Percentiles rank a stretch among this genome's conserved stretches.
These are phyloP conservation scores for Malus hybrid DNA, from an alignment of 331 rosid genomes.

Conservation along the genomic window DNA sequence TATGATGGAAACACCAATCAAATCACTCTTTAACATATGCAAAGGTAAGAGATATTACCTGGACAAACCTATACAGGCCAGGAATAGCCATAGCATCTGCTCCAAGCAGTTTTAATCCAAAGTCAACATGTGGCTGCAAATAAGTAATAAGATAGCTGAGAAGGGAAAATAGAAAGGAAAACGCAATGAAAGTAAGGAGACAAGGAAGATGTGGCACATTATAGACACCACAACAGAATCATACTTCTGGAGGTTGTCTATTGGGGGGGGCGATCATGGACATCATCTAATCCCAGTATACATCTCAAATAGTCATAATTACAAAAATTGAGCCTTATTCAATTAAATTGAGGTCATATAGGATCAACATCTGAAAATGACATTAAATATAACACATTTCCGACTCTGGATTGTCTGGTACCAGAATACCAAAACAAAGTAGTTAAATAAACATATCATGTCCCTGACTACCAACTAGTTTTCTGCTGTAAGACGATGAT, in stretches of 20 bases:
- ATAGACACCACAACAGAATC: neutral
- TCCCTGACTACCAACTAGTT: neutral
- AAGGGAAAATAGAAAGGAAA: neutral
- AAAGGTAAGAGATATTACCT: conserved; percentile 25
- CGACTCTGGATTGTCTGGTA: neutral
- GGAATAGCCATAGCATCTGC: conserved; percentile 88
- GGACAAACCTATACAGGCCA: conserved; percentile 57
- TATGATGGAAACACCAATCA: neutral
- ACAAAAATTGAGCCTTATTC: neutral
- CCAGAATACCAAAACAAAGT: neutral
- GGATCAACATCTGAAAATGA: neutral
- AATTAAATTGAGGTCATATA: neutral
- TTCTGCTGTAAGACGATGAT: neutral
- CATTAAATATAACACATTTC: neutral
- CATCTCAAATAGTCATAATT: neutral
- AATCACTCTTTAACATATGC: neutral
- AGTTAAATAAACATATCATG: neutral
- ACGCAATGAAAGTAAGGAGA: neutral
- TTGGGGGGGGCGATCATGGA: neutral
- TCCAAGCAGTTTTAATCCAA: conserved; percentile 83
- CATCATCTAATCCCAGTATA: neutral
- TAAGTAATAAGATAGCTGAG: neutral
- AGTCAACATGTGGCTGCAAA: conserved; percentile 91
- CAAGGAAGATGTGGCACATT: neutral
- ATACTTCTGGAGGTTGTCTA: neutral